Evolutionary conservation across 2,329 filamentous ascomycete species (phyloP).

Genomic region (Aspergillus niger): DNA sequence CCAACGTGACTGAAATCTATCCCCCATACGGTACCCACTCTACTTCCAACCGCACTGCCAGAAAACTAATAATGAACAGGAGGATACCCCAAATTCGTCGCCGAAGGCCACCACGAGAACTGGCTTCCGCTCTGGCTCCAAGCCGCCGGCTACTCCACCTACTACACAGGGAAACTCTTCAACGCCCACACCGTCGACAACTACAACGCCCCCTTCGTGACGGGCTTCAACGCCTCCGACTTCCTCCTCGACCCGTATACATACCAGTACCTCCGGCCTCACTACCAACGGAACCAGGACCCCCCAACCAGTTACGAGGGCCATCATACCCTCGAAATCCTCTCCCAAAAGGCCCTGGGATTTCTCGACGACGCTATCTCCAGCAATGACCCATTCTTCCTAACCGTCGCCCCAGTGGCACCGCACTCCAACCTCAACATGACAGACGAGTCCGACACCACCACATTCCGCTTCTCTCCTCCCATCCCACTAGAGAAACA

Average conservation of each 20-base stretch:
- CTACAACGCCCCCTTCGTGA: constrained; percentile 45
- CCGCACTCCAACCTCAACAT: background rate
- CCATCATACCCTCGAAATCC: constrained; percentile 58
- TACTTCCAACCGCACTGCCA: background rate
- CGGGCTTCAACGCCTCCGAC: constrained; percentile 41
- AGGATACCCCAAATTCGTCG: constrained; percentile 55
- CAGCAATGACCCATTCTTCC: constrained; percentile 61
- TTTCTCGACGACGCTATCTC: constrained; percentile 61
- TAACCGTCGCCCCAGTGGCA: background rate
- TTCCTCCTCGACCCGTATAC: constrained; percentile 51
- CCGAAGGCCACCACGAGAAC: constrained; percentile 52
- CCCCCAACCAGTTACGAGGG: constrained; percentile 56
- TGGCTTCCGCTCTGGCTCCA: constrained; percentile 58
- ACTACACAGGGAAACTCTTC: constrained; percentile 60
- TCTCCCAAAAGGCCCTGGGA: constrained; percentile 57
- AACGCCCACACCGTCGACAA: constrained; percentile 54
- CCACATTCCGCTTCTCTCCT: constrained; percentile 33
- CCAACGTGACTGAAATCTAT: constrained; percentile 62
- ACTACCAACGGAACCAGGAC: constrained; percentile 60
- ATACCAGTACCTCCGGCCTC: constrained; percentile 65
- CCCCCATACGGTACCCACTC: constrained; percentile 48
- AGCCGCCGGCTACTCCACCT: constrained; percentile 54
- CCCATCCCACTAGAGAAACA: constrained; percentile 61
- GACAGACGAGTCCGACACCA: background rate
- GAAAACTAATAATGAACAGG: constrained; percentile 26